Conservation (phyloP, 495 filamentous ascomycete species). For the Penicillium herquei region DNA sequence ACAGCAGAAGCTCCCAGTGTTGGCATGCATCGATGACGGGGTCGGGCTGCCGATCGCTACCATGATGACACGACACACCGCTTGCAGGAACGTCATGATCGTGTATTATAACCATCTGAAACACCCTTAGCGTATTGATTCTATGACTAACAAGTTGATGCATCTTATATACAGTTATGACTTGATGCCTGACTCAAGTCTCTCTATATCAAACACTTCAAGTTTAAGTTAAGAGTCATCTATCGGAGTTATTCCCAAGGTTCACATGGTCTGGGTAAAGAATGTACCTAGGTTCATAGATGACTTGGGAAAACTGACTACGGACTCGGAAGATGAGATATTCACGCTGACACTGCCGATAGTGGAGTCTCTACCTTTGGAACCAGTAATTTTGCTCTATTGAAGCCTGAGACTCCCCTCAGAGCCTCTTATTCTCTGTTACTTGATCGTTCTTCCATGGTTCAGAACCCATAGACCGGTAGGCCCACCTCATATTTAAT, state of each 20-base stretch:
- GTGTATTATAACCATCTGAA: neutral
- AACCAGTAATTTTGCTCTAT: slow-evolving; percentile 1
- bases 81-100: slow-evolving; percentile 6
- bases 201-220: too few species aligned
- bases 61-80: slow-evolving; percentile 8
- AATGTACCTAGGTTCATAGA: too few species aligned
- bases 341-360: neutral
- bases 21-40: neutral
- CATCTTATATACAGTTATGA: too few species aligned
- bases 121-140: neutral
- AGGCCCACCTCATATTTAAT: neutral
- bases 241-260: too few species aligned
- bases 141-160: neutral
- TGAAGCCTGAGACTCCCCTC: neutral
- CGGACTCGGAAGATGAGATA: neutral
- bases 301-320: neutral
- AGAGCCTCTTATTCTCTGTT: neutral
- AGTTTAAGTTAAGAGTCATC: too few species aligned
- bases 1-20: neutral
- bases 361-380: neutral
- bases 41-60: slow-evolving; percentile 2
- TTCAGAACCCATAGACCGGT: neutral
- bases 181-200: too few species aligned
- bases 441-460: neutral
- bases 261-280: too few species aligned